Base-by-base conservation (phyloP, 192 early-diverging fungal species). In the Entomortierella parvispora region DNA sequence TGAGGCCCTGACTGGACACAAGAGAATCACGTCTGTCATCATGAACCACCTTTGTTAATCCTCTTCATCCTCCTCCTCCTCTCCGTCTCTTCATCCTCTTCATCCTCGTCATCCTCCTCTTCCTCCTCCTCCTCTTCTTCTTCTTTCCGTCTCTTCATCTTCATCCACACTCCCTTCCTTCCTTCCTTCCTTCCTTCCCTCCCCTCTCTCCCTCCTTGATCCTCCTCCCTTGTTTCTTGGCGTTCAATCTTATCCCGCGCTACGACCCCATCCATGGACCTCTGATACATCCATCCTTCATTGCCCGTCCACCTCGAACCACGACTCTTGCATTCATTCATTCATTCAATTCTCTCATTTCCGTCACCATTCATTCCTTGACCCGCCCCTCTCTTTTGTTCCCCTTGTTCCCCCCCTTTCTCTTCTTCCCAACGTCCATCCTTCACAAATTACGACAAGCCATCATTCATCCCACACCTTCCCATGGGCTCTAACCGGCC, bases 401-500 rank as follows among this genome's bases (percentile, higher is more conserved):
- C 37, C 37, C 5, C 12, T 12, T 40, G 7, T 40, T 7, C 31
- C 4, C 1, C 31, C 6, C 32, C 31, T 33, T 18, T n/a, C 17
- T 14, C 51, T 4, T 33, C 53, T n/a, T 18, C 28, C 31, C 31
- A 31, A 54, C 33, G 20, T 18, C 54, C 45, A 15, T 28, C 51
- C 33, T 56, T 42, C 25, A 40, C 44, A 72, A 8, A 49, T 17
- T 18, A 28, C 29, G 28, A 3, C 42, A 28, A 52, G 10, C 18
- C 25, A 44, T 34, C 42, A 50, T 29, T 61, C 37, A 15, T 2
- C 32, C 31, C 20, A 26, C 50, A 22, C 43, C 14, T 33, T 44
- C 49, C 20, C 50, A 66, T 79, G 63, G 62, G 52, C 63, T 79
- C 68, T 62, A 69, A 63, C 50, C 56, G 64, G 56, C 69, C 68